Evolutionary conservation across 768 basidiomycete genomes (phyloP), one percentile per base, ranked within the genome.

Genomic region (Podaxis pistillaris): DNA sequence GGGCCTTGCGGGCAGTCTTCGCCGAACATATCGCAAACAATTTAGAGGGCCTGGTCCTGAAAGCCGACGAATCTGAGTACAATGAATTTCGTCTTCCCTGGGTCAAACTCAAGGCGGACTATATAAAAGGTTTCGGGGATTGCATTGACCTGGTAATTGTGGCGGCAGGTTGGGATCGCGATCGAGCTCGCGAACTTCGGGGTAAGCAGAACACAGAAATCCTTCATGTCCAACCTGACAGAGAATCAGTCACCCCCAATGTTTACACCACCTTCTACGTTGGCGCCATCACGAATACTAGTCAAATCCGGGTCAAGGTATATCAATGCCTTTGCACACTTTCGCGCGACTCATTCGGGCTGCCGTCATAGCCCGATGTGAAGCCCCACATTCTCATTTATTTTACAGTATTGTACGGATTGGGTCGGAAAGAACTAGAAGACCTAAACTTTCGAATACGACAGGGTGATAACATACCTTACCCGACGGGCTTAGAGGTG

Each of bases 81-180:
- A 86, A 88, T 63, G 87, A 89, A 67, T 78, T 72, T 67, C 74
- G 68, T 4, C 74, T 80, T 62, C 88, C 88, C 15, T 96, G 94
- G 94, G 87, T 95, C 30, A 96, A 97, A 75, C 68, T 93, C 54
- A 93, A 94, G 78, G 86, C 82, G 69, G 95, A 98, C 71, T 96
- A 96, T 65, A 93, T 98, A 41, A 86, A 87, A 1, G 89, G 89
- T 3, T 81, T 89, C 50, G 93, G 93, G 0, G 95, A 98, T 72
- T 82, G 85, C 4, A 67, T 95, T 15, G 93, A 95, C 71, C 80
- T 96, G 61, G 86, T 86, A 3, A 70, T 96, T 37, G 74, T 96
- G 19, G 95, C 85, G 1, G 93, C 87, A 19, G 76, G 82, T 0
- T 95, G 93, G 91, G 90, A 93, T 60, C 88, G 87, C 69, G 82